These are phyloP conservation scores for Boletus insuetus DNA, from an alignment of 768 basidiomycete species.

Conservation along the genomic window DNA sequence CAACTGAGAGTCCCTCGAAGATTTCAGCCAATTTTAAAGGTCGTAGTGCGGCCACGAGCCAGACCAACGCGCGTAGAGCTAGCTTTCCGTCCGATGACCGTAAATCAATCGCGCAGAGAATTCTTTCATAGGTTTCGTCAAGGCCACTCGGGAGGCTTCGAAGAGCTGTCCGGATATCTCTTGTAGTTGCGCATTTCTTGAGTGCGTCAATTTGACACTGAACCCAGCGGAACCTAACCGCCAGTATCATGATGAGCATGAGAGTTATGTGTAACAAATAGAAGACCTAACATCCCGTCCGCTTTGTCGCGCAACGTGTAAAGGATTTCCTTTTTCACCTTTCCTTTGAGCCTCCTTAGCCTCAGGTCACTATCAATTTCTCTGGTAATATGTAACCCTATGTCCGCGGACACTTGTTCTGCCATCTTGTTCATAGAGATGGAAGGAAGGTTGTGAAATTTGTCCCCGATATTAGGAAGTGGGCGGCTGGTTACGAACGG, in stretches of 20 bases:
- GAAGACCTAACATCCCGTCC: slow-evolving; percentile 11
- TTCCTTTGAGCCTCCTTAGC: background rate
- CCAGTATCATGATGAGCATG: background rate
- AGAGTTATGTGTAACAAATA: background rate
- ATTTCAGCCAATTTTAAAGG: slow-evolving; percentile 6
- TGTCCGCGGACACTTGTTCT: background rate
- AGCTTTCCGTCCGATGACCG: background rate
- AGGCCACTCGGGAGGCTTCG: slow-evolving; percentile 11
- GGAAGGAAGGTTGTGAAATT: background rate
- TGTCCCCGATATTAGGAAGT: slow-evolving; percentile 4
- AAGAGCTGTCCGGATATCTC: slow-evolving; percentile 4
- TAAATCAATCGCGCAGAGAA: slow-evolving; percentile 5
- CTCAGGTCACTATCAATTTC: slow-evolving; percentile 1
- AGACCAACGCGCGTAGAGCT: slow-evolving; percentile 5
- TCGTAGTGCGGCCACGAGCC: slow-evolving; percentile 13
- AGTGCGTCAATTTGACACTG: slow-evolving; percentile 17
- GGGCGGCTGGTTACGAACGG: slow-evolving; percentile 14
- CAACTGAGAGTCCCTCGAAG: slow-evolving; percentile 11
- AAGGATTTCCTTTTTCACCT: slow-evolving; percentile 6
- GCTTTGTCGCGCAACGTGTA: background rate
- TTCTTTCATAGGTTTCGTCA: slow-evolving; percentile 18
- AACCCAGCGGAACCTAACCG: slow-evolving; percentile 18
- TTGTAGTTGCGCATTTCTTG: background rate
- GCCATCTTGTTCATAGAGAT: slow-evolving; percentile 5
- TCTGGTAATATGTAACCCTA: slow-evolving; percentile 4